Evolutionary conservation across 345 rosid species (phyloP), one percentile per base, ranked within the genome.

Genomic region (Hypericum androsaemum): DNA sequence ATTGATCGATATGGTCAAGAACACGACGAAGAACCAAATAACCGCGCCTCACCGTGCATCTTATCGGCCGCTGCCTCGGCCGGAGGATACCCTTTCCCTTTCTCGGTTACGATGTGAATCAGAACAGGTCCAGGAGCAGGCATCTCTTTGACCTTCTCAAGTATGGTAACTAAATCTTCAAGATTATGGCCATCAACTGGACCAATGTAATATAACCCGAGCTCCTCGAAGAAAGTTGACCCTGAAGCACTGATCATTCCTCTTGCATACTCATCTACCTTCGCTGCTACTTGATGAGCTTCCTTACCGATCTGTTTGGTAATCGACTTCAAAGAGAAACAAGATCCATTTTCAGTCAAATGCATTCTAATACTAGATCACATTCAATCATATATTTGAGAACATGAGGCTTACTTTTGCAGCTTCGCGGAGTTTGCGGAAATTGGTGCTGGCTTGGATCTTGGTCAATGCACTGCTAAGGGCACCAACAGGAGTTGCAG

Each of bases 81-180:
- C 6, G 87, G 87, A n/a, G 88, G 75, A 66, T 84, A 84, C 32
- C 85, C 88, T 62, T 79, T 83, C 38, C 90, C 90, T 63, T 83
- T 83, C 60, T 83, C 90, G 41, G 90, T 83, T 40, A 83, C 66
- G 45, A 80, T 57, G 53, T 83, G 86, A 62, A 83, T 80, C 59
- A 83, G 65, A 53, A 83, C 86, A 1, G 90, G 90, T 55, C 90
- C 90, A 3, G 84, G 90, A 3, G 86, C 77, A 3, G 90, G 90
- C 78, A 76, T 70, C 22, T 65, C 73, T 69, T 83, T 83, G 41
- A 80, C 86, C 40, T 74, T 74, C 48, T 78, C 50, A 53, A 81
- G 71, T 36, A 84, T 77, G 32, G 69, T 56, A 51, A 80, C 94
- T 28, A 80, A 63, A 68, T 80, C 85, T 57, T 84, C 81, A n/a